Conservation (phyloP, 371 early-diverging fungal genomes). For the Zancudomyces culisetae region DNA sequence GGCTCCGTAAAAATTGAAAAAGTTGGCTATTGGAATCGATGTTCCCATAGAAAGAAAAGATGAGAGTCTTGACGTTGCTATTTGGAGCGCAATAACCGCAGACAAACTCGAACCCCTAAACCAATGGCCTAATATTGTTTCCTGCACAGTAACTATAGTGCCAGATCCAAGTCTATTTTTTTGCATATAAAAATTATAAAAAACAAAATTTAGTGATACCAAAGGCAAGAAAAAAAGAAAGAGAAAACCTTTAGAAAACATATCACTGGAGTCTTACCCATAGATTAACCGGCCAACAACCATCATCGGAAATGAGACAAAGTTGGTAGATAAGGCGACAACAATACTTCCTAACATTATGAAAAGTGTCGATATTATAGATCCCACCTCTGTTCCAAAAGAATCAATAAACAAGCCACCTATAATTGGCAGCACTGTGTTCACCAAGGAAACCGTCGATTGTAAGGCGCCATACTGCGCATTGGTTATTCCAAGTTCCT, state of each 20-base stretch:
- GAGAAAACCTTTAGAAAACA: not conserved
- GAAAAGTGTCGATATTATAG: conserved; percentile 37
- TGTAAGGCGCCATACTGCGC: conserved; percentile 50
- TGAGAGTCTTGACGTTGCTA: conserved; percentile 41
- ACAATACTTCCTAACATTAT: conserved; percentile 39
- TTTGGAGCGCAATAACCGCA: conserved; percentile 37
- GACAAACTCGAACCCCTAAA: conserved; percentile 43
- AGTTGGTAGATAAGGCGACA: conserved; percentile 36
- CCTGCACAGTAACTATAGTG: conserved; percentile 44
- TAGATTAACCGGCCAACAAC: conserved; percentile 43
- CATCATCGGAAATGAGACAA: conserved; percentile 33
- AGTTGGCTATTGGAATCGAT: conserved; percentile 37
- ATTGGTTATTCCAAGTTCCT: conserved; percentile 46
- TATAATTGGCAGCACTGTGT: conserved; percentile 43
- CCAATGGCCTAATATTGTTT: conserved; percentile 52
- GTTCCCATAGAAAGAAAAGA: conserved; percentile 46
- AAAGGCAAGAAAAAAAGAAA: not conserved
- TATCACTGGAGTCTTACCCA: conserved; percentile 13
- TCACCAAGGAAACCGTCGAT: conserved; percentile 46
- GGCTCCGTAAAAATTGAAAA: conserved; percentile 45
- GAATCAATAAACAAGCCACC: conserved; percentile 54
- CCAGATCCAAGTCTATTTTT: conserved; percentile 34
- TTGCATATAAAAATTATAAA: too few species aligned
- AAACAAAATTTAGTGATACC: too few species aligned
- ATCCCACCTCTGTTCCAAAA: conserved; percentile 43